Evolutionary conservation across 2,329 filamentous ascomycete genomes (phyloP).

Genomic region (Coniochaeta hoffmannii): DNA sequence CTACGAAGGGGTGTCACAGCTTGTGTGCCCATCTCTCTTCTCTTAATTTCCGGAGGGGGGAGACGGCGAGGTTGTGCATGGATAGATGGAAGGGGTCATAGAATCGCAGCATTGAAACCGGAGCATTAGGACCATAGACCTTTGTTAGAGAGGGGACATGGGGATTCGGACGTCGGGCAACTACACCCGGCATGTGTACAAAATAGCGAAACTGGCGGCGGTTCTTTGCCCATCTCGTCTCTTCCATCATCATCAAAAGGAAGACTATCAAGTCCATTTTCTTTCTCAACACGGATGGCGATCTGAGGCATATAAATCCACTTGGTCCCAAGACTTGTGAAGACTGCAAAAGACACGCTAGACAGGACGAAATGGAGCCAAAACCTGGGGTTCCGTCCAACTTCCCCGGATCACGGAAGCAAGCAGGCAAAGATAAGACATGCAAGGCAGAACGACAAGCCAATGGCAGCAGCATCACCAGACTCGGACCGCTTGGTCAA

Average conservation of each 20-base stretch:
- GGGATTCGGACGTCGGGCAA: constrained; percentile 15
- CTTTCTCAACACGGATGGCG: constrained; percentile 6
- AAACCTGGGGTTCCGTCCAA: too few species aligned
- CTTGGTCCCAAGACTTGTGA: too few species aligned
- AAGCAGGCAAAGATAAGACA: not conserved
- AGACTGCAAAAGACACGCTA: not conserved
- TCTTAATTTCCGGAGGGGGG: constrained; percentile 7
- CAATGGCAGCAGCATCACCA: not conserved
- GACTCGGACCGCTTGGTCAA: not conserved
- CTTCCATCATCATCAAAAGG: constrained; percentile 7
- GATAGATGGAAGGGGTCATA: constrained; percentile 14
- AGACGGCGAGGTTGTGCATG: constrained; percentile 15
- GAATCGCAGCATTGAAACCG: constrained; percentile 20
- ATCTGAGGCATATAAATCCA: not conserved
- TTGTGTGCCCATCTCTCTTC: not conserved
- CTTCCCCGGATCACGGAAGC: too few species aligned
- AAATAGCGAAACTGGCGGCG: constrained; percentile 11
- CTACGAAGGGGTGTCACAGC: constrained; percentile 8
- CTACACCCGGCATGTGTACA: constrained; percentile 14
- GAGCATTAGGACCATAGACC: constrained; percentile 15
- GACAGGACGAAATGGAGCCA: not conserved
- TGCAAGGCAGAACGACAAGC: not conserved
- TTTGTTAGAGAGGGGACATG: constrained; percentile 15
- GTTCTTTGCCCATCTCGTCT: constrained; percentile 16
- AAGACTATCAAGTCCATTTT: constrained; percentile 17